Base-by-base conservation (phyloP, 805 yeast genomes). In the Metschnikowia arizonensis region DNA sequence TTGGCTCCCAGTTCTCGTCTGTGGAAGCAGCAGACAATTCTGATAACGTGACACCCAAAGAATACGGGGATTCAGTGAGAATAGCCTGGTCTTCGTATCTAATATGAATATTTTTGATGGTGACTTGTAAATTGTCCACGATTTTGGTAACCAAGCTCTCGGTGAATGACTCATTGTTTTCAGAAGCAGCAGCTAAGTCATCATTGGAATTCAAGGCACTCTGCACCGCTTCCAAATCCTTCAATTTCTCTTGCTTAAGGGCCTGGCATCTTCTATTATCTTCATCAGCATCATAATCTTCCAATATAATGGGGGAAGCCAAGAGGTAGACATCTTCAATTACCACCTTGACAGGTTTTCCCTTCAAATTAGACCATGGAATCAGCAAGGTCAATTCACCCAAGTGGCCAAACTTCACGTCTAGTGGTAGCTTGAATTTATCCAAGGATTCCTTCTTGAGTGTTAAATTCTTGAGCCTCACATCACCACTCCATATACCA, bases 401-500 rank as follows among this genome's bases (percentile, higher is more conserved):
- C 47, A 93, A 64, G 59, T 87, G 88, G 33, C 99, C 99, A 60
- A 85, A 85, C 50, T 79, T 78, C 11, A 95, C 91, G 61, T 90
- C 87, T 30, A 93, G 66, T 2, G 99, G 99, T 31, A 95, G 66
- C 50, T 85, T 80, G 52, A 93, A 76, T 55, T 85, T 78, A 64
- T 95, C 99, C 38, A 93, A 71, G 2, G 97, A 88, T 61, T 90
- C 97, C 50, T 85, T 84, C 65, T 87, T 88, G 48, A 93, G 71
- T 46, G 83, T 77, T 50, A 95, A 75, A 61, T 90, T 82, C 50
- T 75, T 76, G 44, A 93, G 72, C 61, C 87, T 87, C 25, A 90
- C 98, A 70, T 93, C 98, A 30, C 99, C 99, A 57, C 89, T 81
- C 96, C 98, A 90, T 28, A 93, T 89, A 4, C 98, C 99, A 45